These are phyloP conservation scores for Colletotrichum tamarilloi DNA, from an alignment of 2,329 filamentous ascomycete species.

Conservation along the genomic window DNA sequence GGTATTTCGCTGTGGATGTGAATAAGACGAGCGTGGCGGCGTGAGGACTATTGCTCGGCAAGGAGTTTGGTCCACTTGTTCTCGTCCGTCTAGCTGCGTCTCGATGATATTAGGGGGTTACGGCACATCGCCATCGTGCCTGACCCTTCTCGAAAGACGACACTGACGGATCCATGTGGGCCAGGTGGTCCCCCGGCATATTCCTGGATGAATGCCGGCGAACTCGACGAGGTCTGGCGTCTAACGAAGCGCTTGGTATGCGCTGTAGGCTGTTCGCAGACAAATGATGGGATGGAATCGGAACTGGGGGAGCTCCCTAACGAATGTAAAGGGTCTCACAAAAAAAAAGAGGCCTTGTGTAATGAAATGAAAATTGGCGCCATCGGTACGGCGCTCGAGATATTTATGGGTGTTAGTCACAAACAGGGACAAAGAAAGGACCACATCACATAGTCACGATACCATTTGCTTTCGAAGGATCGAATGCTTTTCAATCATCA, in stretches of 20 bases:
- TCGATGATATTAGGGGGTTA: neutral
- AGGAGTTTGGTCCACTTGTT: neutral
- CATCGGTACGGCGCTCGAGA: neutral
- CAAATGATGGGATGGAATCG: neutral
- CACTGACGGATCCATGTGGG: too few species aligned
- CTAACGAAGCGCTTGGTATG: neutral
- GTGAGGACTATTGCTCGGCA: neutral
- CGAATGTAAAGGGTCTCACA: neutral
- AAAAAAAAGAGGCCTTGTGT: neutral
- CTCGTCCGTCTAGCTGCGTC: too few species aligned
- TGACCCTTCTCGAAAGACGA: too few species aligned
- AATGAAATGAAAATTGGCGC: neutral
- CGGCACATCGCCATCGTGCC: neutral
- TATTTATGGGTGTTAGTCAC: neutral
- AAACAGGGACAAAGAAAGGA: neutral
- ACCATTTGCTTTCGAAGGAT: constrained; percentile 9
- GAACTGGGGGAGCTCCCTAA: neutral
- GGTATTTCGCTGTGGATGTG: constrained; percentile 30
- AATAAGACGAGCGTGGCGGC: neutral
- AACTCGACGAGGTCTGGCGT: neutral
- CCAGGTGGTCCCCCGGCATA: neutral
- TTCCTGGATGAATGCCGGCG: neutral
- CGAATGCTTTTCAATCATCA: constrained; percentile 20
- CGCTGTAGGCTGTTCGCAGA: neutral
- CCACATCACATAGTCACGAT: constrained; percentile 9